phyloP scores from a whole-genome alignment of 345 rosid genomes.

The Linum usitatissimum region DNA sequence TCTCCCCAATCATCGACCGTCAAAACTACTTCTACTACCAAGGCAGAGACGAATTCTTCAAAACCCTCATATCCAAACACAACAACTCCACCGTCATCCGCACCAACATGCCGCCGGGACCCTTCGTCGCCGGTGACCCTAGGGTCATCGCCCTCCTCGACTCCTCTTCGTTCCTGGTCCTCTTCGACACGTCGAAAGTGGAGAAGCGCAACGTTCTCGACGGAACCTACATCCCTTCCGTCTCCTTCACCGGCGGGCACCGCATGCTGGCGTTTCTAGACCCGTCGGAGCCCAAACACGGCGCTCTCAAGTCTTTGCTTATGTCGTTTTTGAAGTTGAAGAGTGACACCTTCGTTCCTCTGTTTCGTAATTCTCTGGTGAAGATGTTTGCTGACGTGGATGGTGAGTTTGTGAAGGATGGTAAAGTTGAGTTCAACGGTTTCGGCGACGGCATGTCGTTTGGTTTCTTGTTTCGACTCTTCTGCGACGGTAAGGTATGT shows the following conservation, averaged over 20 bases:
- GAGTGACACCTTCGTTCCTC: conserved; percentile 11
- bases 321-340: conserved; percentile 13
- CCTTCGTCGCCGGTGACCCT: conserved; percentile 7
- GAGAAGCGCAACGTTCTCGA: conserved; percentile 19
- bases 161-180: conserved; percentile 22
- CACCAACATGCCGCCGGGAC: not conserved
- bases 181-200: conserved; percentile 23
- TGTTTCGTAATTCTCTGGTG: conserved; percentile 10
- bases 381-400: conserved; percentile 13
- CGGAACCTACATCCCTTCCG: conserved; percentile 24
- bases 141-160: conserved; percentile 20
- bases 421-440: conserved; percentile 11
- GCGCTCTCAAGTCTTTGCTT: conserved; percentile 12
- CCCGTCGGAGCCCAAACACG: conserved; percentile 22
- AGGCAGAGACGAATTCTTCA: not conserved
- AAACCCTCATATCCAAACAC: not conserved
- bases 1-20: not conserved
- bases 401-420: conserved; percentile 7
- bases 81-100: not conserved
- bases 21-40: not conserved
- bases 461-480: conserved; percentile 15
- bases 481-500: conserved; percentile 11
- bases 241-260: conserved; percentile 15
- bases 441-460: conserved; percentile 11
- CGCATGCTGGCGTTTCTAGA: conserved; percentile 19